These are phyloP conservation scores for Apiospora pterosperma DNA, from an alignment of 2,329 filamentous ascomycete species.

Conservation along the genomic window DNA sequence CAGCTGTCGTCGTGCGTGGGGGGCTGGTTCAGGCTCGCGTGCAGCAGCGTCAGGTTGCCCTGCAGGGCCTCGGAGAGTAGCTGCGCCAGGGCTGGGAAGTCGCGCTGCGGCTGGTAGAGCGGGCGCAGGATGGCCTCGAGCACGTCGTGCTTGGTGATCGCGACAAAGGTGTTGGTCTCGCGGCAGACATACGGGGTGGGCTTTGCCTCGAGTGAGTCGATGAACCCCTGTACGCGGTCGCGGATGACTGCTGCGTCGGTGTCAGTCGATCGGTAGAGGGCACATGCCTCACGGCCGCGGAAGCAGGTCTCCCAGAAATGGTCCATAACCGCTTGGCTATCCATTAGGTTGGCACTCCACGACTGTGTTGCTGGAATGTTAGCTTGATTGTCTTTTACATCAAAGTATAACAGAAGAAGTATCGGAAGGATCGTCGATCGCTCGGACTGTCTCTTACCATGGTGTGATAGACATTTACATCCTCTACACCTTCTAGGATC, in stretches of 20 bases:
- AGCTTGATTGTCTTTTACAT: constrained; percentile 3
- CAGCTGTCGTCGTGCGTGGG: constrained; percentile 4
- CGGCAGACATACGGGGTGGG: constrained; percentile 21
- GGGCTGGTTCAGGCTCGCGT: background rate
- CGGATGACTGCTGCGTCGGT: constrained; percentile 23
- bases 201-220: constrained; percentile 22
- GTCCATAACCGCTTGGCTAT: constrained; percentile 32
- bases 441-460: constrained; percentile 17
- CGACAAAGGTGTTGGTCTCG: constrained; percentile 15
- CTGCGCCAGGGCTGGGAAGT: constrained; percentile 13
- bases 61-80: constrained; percentile 20
- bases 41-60: constrained; percentile 24
- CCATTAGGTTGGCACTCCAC: constrained; percentile 34
- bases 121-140: constrained; percentile 19
- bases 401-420: background rate
- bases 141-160: constrained; percentile 31
- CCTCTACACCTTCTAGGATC: constrained; percentile 34
- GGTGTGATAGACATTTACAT: constrained; percentile 18
- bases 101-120: constrained; percentile 27
- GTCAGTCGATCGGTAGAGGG: constrained; percentile 25
- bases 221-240: constrained; percentile 28
- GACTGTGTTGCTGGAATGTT: constrained; percentile 10
- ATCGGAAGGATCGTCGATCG: background rate
- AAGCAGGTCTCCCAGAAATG: constrained; percentile 35
- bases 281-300: constrained; percentile 23